These are phyloP conservation scores for Aspergillus cristatus DNA, from an alignment of 495 filamentous ascomycete genomes.

Conservation along the genomic window DNA sequence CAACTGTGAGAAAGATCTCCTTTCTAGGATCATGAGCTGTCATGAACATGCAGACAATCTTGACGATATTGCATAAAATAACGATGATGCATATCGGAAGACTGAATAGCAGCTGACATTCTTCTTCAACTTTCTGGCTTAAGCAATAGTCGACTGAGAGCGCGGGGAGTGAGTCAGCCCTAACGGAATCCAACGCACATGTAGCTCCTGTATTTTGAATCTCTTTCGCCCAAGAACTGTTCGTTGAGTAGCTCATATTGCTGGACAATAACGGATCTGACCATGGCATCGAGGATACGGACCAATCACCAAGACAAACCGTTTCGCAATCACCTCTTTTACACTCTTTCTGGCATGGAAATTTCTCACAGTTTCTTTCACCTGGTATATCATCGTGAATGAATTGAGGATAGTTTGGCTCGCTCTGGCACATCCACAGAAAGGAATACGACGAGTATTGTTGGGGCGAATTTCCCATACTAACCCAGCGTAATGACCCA, in stretches of 20 bases:
- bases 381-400: no score
- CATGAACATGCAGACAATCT: constrained; percentile 22
- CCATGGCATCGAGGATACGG: no score
- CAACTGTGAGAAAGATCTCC: constrained; percentile 37
- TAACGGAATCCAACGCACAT: not conserved
- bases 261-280: no score
- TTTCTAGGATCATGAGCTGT: constrained; percentile 14
- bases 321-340: not conserved
- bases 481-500: no score
- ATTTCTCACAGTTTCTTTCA: no score
- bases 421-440: no score
- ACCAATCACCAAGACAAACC: not conserved
- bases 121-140: constrained; percentile 15
- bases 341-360: no score
- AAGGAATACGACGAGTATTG: no score
- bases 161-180: not conserved
- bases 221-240: not conserved
- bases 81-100: constrained; percentile 18
- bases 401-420: no score
- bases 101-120: constrained; percentile 37
- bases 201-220: not conserved
- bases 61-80: constrained; percentile 24
- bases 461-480: no score
- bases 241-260: not conserved
- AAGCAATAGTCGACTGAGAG: constrained; percentile 31